Base-by-base conservation (phyloP, 164 flowering plant genomes). In the Vitis rotundifolia region DNA sequence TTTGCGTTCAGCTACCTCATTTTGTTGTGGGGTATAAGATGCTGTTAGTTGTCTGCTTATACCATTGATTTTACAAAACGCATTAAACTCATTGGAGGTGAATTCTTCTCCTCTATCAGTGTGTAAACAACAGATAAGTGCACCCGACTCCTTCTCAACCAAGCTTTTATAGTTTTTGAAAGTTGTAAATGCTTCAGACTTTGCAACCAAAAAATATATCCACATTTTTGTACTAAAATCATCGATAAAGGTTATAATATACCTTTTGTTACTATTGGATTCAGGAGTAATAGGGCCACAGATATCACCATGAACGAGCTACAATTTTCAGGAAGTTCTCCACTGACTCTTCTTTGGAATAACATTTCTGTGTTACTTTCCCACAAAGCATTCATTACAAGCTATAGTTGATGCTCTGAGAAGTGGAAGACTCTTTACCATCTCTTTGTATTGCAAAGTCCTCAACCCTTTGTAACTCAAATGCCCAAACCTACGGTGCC, bases 401-500 rank as follows among this genome's bases (percentile, higher is more conserved):
- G 59, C 10, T 2, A 26, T 14, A 2, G 22, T 51, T 11, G 57
- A 31, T 5, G 8, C 15, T 12, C 4, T 15, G 5, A 56, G 22
- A 2, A 2, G 6, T 28, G 61, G 70, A n/a, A 66, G 8, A 1
- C 64, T 70, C 3, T 51, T 11, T 51, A 60, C 72, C 72, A 68
- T 73, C 3, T 68, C n/a, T 16, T 73, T 67, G 10, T 57, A 1
- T 53, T 29, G 26, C 49, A 73, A 26, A 2, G 49, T 52, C 4
- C 14, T 8, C 2, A 73, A 13, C 8, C 66, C 62, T 31, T 61
- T 49, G 29, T 56, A 62, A 49, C 58, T 73, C 13, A 68, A 49
- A 19, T 73, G 71, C 11, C 71, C 76, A 61, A 51, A 68, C 4
- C 71, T 58, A n/a, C 16, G 7, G 29, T 73, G 76, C 63, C 72